Evolutionary conservation across 176 grass and related monocot species (phyloP), one percentile per base, ranked within the genome.

Genomic region (Oryza officinalis): DNA sequence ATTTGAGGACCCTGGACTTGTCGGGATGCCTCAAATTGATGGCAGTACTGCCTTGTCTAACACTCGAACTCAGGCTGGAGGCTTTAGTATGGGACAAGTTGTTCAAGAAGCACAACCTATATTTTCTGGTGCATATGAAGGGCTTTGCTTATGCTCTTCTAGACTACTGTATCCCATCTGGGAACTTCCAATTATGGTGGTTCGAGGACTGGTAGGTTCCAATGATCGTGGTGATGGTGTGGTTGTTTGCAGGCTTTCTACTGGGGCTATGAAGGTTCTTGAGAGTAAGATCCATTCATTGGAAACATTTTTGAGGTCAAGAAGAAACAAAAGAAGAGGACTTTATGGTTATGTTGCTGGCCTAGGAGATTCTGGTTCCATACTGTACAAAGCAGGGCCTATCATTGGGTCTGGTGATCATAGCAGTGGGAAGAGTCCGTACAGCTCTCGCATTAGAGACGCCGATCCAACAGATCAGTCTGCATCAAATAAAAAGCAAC

Each of bases 1-100:
- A 50, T 98, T 98, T 85, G 96, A 98, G 87, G 92, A 98, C 83
- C 89, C 96, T 69, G 85, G 88, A 54, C 76, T 98, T 28, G 93
- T 98, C 49, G 96, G 96, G 37, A 90, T 92, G 91, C 88, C 94
- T 75, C 94, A 93, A 91, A 79, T 93, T 72, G 87, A 88, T 88
- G 87, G 87, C 80, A 86, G 70, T 33, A 86, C 84, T 85, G 87
- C 89, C 80, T 89, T 94, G 67, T 90, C 92, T 69, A 94, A 84
- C 81, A 81, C 92, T 1, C 75, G 85, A 77, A 86, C 90, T 81
- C 88, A 88, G 72, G 86, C 86, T 90, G 96, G 96, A 75, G 96
- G 93, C 63, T 98, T 98, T 81, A 98, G 96, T 82, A 98, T 98
- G 96, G 96, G 96, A 2, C 96, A 98, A 74, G 96, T 98, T 78